Percentiles rank a stretch among this genome's conserved stretches.
Conservation (phyloP, 2,329 filamentous ascomycete species). For the Alternaria gaisen region DNA sequence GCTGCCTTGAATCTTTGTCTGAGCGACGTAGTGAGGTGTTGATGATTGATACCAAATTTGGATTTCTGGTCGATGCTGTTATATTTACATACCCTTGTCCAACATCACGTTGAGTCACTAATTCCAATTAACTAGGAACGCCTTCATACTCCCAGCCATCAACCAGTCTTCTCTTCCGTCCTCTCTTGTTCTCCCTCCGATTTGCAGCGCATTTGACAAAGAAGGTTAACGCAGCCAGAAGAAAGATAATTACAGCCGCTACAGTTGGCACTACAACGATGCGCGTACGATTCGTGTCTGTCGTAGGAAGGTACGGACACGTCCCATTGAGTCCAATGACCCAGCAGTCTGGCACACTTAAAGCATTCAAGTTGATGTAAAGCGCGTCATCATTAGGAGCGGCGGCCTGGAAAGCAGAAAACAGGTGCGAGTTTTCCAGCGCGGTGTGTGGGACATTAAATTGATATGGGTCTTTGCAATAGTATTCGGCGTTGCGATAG, state of each 20-base stretch:
- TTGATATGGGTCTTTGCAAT: slow-evolving; percentile 59
- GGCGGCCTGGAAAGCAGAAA: slow-evolving; percentile 34
- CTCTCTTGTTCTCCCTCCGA: slow-evolving; percentile 61
- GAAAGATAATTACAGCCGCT: slow-evolving; percentile 68
- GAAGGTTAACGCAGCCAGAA: slow-evolving; percentile 67
- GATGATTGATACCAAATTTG: background rate
- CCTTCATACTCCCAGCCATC: slow-evolving; percentile 74
- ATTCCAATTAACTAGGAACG: slow-evolving; percentile 58
- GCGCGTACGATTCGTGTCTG: slow-evolving; percentile 54
- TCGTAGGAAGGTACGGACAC: slow-evolving; percentile 65
- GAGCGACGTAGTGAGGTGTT: background rate
- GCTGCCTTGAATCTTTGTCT: background rate
- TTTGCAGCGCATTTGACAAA: slow-evolving; percentile 73
- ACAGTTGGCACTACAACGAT: slow-evolving; percentile 69
- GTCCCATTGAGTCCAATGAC: slow-evolving; percentile 62
- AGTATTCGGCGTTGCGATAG: slow-evolving; percentile 55
- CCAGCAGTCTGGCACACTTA: slow-evolving; percentile 68
- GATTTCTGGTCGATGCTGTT: background rate
- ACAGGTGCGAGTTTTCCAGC: slow-evolving; percentile 70
- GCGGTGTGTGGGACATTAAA: slow-evolving; percentile 69
- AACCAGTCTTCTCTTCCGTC: slow-evolving; percentile 58
- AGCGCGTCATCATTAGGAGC: slow-evolving; percentile 41
- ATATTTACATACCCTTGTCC: background rate
- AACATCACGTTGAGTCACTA: background rate
- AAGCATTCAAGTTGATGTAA: slow-evolving; percentile 70